Evolutionary conservation across 768 basidiomycete genomes (phyloP), one percentile per base, ranked within the genome.

Genomic region (Mycena vitilis): DNA sequence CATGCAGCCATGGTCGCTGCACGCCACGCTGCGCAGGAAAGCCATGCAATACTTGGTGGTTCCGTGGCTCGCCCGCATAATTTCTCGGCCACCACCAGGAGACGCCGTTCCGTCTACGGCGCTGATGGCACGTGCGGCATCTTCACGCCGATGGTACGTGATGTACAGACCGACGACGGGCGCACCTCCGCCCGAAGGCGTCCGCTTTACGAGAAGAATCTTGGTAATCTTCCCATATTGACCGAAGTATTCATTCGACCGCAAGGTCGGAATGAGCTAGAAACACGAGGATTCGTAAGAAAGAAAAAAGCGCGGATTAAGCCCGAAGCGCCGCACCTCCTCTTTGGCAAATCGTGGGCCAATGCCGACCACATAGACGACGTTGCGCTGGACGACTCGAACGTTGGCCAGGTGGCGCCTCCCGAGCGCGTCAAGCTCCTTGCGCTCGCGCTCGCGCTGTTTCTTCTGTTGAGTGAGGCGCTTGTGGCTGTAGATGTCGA

Each of bases 211-310:
- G 37, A 99, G 87, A 60, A 98, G 85, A 55, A 99, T 95, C 83
- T 97, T 97, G 49, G 92, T 89, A 73, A 99, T 98, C 83, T 96
- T 98, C 73, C 98, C 98, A 79, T 98, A 99, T 77, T 98, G 96
- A 12, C 98, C 98, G 77, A 99, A 99, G 77, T 98, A 98, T 73
- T 99, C 98, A 73, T 91, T 91, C 7, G 95, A 96, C 53, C 97
- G 94, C 47, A 99, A 82, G 15, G 95, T 94, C 1, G 95, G 91
- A 72, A 98, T 95, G 53, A 96, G 88, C 95, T 95, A 5, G 34
- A 22, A 66, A 64, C 30, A 30, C 5, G 42, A 49, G 34, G 59
- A 66, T 73, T 44, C 53, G 63, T 52, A 48, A 70, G 56, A 65
- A 22, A 22, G 5, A 77, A 55, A 34, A 40, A 40, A 38, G 37